Conservation (phyloP, 2,329 filamentous ascomycete genomes). For the Sporothrix brasiliensis region DNA sequence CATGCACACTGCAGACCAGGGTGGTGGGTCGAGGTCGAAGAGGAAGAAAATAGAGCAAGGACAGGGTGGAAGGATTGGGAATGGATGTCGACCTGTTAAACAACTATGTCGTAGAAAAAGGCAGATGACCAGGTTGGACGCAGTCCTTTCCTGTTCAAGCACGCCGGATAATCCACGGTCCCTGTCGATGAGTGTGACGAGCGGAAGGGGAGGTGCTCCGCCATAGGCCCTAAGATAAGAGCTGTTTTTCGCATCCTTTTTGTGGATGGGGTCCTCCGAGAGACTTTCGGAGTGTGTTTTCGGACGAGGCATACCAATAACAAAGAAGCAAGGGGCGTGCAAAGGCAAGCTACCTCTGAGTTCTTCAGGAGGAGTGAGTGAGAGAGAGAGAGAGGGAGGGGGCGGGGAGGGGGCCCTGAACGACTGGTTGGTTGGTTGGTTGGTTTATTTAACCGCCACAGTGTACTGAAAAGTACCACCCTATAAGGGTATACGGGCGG, state of each 20-base stretch:
- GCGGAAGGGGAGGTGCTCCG: neutral
- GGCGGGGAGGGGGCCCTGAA: neutral
- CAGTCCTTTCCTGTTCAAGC: conserved; percentile 1
- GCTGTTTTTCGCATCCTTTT: neutral
- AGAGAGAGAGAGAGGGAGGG: neutral
- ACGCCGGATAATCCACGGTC: neutral
- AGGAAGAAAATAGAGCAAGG: too few species aligned
- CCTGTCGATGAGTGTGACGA: neutral
- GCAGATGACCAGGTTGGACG: neutral
- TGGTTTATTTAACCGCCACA: too few species aligned
- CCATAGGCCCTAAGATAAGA: neutral
- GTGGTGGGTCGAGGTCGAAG: too few species aligned
- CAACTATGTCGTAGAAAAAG: conserved; percentile 8
- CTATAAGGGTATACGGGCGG: too few species aligned
- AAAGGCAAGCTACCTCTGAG: too few species aligned
- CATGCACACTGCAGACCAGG: too few species aligned
- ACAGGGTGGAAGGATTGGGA: neutral
- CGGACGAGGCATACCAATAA: too few species aligned
- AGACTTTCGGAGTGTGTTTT: too few species aligned
- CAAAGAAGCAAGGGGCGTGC: too few species aligned
- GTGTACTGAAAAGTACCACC: too few species aligned
- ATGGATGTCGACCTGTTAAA: conserved; percentile 15
- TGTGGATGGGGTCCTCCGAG: too few species aligned
- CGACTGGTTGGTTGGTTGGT: too few species aligned
- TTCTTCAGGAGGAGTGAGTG: neutral